Conservation (phyloP, 805 yeast genomes). For the Spathaspora arborariae region DNA sequence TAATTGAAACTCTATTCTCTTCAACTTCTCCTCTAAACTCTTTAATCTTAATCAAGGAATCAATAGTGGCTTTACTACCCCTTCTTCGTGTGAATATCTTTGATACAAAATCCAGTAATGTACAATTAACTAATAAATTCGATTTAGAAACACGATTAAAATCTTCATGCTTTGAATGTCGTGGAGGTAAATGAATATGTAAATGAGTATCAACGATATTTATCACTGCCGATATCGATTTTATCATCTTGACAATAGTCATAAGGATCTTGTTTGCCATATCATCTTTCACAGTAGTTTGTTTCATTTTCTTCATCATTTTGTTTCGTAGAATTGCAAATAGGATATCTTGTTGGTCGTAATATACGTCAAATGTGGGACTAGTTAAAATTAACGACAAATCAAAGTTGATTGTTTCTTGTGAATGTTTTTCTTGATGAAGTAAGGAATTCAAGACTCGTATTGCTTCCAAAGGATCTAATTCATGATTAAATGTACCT, state of each 20-base stretch:
- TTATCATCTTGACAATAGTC: conserved; percentile 10
- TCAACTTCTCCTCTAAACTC: conserved; percentile 25
- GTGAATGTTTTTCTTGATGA: conserved; percentile 4
- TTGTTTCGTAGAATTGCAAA: conserved; percentile 6
- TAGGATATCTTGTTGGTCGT: conserved; percentile 31
- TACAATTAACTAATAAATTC: conserved; percentile 23
- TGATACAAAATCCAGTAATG: conserved; percentile 21
- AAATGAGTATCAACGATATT: conserved; percentile 28
- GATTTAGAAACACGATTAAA: conserved; percentile 22
- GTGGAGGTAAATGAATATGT: conserved; percentile 28
- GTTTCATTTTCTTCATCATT: conserved; percentile 7
- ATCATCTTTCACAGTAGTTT: conserved; percentile 6
- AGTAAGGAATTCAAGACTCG: conserved; percentile 15
- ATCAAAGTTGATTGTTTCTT: conserved; percentile 11
- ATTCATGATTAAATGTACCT: conserved; percentile 22
- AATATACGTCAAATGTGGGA: conserved; percentile 34
- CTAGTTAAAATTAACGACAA: conserved; percentile 23
- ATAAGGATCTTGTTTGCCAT: conserved; percentile 6
- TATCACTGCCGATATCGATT: conserved; percentile 18
- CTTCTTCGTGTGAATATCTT: conserved; percentile 23
- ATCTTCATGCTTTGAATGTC: conserved; percentile 11
- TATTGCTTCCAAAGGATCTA: conserved; percentile 19
- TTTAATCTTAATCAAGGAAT: conserved; percentile 27
- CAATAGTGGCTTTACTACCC: conserved; percentile 11
- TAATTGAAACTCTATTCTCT: conserved; percentile 26